Evolutionary conservation across 495 filamentous ascomycete genomes (phyloP).

Genomic region (Achaetomiella virescens): DNA sequence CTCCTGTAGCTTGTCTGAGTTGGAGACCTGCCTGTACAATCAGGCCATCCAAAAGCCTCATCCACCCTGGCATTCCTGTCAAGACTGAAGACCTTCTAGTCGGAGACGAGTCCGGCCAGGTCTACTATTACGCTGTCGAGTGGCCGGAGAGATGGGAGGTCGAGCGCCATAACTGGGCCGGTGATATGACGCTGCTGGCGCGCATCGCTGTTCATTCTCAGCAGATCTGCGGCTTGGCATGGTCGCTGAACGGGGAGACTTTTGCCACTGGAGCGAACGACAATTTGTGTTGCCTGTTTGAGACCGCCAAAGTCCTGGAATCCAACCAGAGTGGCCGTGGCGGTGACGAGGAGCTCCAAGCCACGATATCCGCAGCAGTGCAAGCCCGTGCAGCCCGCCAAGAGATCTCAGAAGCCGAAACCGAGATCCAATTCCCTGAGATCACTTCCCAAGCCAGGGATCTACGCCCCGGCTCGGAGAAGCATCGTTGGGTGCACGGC

Average conservation of each 20-base stretch:
- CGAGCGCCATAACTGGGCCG: slow-evolving; percentile 59
- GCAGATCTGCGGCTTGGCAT: slow-evolving; percentile 87
- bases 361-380: background rate
- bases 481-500: slow-evolving; percentile 68
- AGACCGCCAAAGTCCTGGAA: slow-evolving; percentile 54
- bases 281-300: slow-evolving; percentile 79
- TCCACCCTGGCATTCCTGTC: slow-evolving; percentile 33
- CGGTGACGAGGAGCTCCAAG: slow-evolving; percentile 1
- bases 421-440: slow-evolving; percentile 3
- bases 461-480: slow-evolving; percentile 49
- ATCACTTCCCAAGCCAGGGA: slow-evolving; percentile 15
- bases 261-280: slow-evolving; percentile 93
- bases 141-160: slow-evolving; percentile 63
- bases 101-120: slow-evolving; percentile 76
- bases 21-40: slow-evolving; percentile 52
- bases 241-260: slow-evolving; percentile 68
- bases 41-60: slow-evolving; percentile 33
- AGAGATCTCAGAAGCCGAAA: slow-evolving; percentile 9
- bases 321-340: background rate
- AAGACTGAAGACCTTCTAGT: slow-evolving; percentile 76
- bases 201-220: slow-evolving; percentile 76
- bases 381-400: background rate
- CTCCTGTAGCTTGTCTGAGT: slow-evolving; percentile 67
- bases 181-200: slow-evolving; percentile 69
- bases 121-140: slow-evolving; percentile 87